Evolutionary conservation across 2,329 filamentous ascomycete species (phyloP).

Genomic region (Didymella keratinophila): DNA sequence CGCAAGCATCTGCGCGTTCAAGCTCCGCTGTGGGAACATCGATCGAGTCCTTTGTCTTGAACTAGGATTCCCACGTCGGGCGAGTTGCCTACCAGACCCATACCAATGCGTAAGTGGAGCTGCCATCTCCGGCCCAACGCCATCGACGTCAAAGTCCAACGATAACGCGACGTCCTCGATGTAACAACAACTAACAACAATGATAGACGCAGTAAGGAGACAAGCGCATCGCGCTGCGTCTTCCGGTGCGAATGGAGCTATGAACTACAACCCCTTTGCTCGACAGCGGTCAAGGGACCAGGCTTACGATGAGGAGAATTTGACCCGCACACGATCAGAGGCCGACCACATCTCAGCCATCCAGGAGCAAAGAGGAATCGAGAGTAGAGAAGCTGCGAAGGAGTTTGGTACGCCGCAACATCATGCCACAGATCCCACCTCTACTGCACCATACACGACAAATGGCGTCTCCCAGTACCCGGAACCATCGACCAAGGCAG

Average conservation of each 20-base stretch:
- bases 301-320: slow-evolving; percentile 40
- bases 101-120: slow-evolving; percentile 38
- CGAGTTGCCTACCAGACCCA: slow-evolving; percentile 25
- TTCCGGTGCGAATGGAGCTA: slow-evolving; percentile 29
- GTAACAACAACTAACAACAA: slow-evolving; percentile 21
- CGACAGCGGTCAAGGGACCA: slow-evolving; percentile 37
- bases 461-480: slow-evolving; percentile 20
- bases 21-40: slow-evolving; percentile 18
- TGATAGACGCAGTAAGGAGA: slow-evolving; percentile 47
- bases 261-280: slow-evolving; percentile 49
- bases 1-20: slow-evolving; percentile 11
- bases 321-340: slow-evolving; percentile 38
- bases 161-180: not conserved
- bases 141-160: slow-evolving; percentile 4
- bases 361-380: slow-evolving; percentile 38
- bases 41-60: slow-evolving; percentile 1
- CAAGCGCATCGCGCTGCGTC: slow-evolving; percentile 50
- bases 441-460: slow-evolving; percentile 32
- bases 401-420: slow-evolving; percentile 42
- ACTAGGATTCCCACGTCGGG: slow-evolving; percentile 24
- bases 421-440: slow-evolving; percentile 40
- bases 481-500: slow-evolving; percentile 23
- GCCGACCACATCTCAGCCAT: slow-evolving; percentile 29
- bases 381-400: slow-evolving; percentile 36
- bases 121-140: slow-evolving; percentile 19